Evolutionary conservation across 1,139 yeast genomes (phyloP), one percentile per base, ranked within the genome.

Genomic region (Zygotorulaspora mrakii): DNA sequence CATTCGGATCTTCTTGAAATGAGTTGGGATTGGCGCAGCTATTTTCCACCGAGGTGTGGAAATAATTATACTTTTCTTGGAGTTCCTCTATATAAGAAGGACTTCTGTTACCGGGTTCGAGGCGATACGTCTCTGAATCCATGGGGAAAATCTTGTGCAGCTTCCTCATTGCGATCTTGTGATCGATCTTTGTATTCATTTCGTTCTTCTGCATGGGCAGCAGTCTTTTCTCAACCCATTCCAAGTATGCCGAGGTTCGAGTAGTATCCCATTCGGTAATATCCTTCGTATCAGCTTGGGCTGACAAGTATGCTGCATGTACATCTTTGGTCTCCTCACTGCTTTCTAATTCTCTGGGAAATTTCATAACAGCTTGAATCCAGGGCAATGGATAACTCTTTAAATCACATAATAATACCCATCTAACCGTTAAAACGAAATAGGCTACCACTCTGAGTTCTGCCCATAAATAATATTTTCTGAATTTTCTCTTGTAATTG

Each of bases 161-260:
- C 40, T 55, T 57, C 33, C 58, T 49, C 25, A 42, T 45, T 16
- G 60, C 62, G 32, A 61, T 61, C 28, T 43, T 50, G 26, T 58
- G 53, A 44, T 61, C 65, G 27, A 60, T 49, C 7, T 49, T 46
- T 16, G 48, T 30, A 17, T 29, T 39, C 9, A 27, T 31, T 24
- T 45, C 45, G 14, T 25, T 25, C n/a, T 40, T 26, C 33, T 36
- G 50, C 9, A 39, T 31, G 1, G 54, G 50, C 17, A 57, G 40
- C 31, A 55, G 53, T 9, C 41, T 35, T 5, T 44, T 29, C 26
- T 61, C 57, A 7, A 58, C 33, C 63, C 64, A 59, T 29, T 52
- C 46, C 21, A 61, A 45, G 43, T 55, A 61, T 13, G 47, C 41
- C 2, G 43, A 24, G 3, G 55, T 53, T 14, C 53, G 43, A 5